phyloP scores from a whole-genome alignment of 2,329 filamentous ascomycete species.

The Talaromyces verruculosus region DNA sequence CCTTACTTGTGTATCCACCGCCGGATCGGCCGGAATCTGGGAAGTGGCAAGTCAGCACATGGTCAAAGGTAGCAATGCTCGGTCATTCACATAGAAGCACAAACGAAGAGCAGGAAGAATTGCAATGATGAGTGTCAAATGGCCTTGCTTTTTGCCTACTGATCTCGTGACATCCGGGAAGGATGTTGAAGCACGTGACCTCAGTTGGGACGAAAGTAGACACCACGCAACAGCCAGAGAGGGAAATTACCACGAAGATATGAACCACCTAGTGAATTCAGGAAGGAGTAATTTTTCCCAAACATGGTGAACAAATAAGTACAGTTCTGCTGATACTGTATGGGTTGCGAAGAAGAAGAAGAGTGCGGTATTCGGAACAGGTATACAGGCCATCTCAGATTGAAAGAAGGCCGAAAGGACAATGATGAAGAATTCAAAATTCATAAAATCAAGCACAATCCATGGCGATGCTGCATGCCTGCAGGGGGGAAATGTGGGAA shows the following conservation, averaged over 20 bases:
- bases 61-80: conserved; percentile 18
- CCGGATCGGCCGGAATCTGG: conserved; percentile 45
- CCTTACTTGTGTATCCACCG: conserved; percentile 65
- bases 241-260: conserved; percentile 45
- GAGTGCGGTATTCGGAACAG: conserved; percentile 10
- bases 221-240: conserved; percentile 18
- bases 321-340: conserved; percentile 9
- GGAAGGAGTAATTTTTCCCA: conserved; percentile 41
- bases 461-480: conserved; percentile 7
- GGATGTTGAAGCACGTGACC: conserved; percentile 11
- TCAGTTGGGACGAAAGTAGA: not conserved
- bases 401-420: conserved; percentile 13
- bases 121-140: not conserved
- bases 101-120: conserved; percentile 4
- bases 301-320: conserved; percentile 35
- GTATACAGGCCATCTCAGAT: conserved; percentile 20
- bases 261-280: conserved; percentile 39
- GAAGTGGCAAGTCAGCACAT: conserved; percentile 28
- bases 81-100: conserved; percentile 21
- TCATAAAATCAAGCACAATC: conserved; percentile 12
- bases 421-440: conserved; percentile 10
- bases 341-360: conserved; percentile 7
- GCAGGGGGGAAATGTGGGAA: not conserved
- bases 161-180: not conserved
- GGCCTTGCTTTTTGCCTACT: not conserved